A percentile compares a stretch with the other conserved stretches of the same genome.
phyloP scores from a whole-genome alignment of 495 filamentous ascomycete species.

The Lentithecium fluviatile region DNA sequence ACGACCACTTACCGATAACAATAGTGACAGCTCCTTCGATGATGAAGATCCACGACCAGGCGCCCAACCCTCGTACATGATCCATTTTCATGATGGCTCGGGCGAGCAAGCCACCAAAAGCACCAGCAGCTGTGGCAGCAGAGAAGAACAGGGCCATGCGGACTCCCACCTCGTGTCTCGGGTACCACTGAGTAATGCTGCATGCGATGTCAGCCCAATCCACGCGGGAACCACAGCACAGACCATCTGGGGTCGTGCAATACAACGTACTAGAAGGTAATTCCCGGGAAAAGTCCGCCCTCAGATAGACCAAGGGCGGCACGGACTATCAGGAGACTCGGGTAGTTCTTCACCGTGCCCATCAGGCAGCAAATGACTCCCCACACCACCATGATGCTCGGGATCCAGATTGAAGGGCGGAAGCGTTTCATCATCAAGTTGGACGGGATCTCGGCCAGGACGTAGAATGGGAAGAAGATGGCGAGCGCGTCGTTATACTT shows the following conservation, averaged over 20 bases:
- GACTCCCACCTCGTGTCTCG: constrained; percentile 30
- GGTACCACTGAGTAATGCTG: constrained; percentile 40
- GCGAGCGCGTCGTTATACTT: constrained; percentile 34
- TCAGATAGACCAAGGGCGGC: constrained; percentile 38
- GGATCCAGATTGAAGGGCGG: constrained; percentile 51
- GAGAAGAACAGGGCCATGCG: constrained; percentile 41
- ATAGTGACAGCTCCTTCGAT: constrained; percentile 39
- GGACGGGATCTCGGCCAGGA: constrained; percentile 30
- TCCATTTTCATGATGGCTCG: constrained; percentile 35
- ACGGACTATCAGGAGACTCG: constrained; percentile 36
- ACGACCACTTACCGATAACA: constrained; percentile 29
- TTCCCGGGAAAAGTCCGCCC: constrained; percentile 41
- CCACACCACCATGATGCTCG: constrained; percentile 57
- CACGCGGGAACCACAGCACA: background rate
- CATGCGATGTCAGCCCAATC: background rate
- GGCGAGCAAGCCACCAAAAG: constrained; percentile 40
- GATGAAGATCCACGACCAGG: constrained; percentile 41
- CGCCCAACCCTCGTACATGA: constrained; percentile 21
- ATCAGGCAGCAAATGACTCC: constrained; percentile 46
- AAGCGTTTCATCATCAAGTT: constrained; percentile 33
- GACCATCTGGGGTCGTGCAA: background rate
- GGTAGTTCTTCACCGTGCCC: constrained; percentile 33
- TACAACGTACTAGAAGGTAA: constrained; percentile 37
- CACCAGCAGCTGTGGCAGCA: constrained; percentile 48
- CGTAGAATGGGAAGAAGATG: constrained; percentile 35